Base-by-base conservation (phyloP, 192 early-diverging fungal genomes). In the Backusella circina region DNA sequence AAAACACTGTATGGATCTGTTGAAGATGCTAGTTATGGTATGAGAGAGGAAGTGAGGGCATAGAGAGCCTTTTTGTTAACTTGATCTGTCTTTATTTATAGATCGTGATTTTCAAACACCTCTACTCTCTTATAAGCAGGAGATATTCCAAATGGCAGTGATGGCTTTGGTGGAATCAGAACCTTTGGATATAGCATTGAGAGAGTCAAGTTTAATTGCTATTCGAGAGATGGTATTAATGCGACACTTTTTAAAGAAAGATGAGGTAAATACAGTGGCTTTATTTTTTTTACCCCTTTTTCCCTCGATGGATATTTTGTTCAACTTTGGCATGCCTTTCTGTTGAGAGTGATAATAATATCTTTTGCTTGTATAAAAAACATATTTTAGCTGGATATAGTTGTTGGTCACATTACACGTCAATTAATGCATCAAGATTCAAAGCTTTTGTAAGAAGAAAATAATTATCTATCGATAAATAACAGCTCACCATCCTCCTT, bases 61-160 rank as follows among this genome's bases (percentile, higher is more conserved):
- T 26, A n/a, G 26, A n/a, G 41, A 4, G 38, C n/a, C 28, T 31
- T 37, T 13, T 64, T 69, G 7, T 33, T 50, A 33, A 23, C 16
- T 44, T 44, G 47, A n/a, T 36, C n/a, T 47, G 7, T 36, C 44
- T 30, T 38, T 70, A 13, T 76, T 44, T n/a, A 47, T 61, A 78
- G 89, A 91, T 66, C 80, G 84, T 7, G 88, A 90, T 72, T 84
- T 90, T 75, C 78, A 85, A 36, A 91, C 86, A 10, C 93, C 93
- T 10, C 78, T 96, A 21, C 78, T 91, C 5, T 65, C 88, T 0
- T 94, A 88, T 77, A 95, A 97, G 79, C 86, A 88, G 68, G 87
- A 87, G 23, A 80, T 95, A 66, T 88, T 95, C 39, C 86, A 86
- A 73, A 75, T 93, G 1, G 94, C 91, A 71, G 85, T 86, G 5